Percentiles rank a stretch among this genome's conserved stretches.
Conservation (phyloP, 176 grass and related monocot genomes). For the Phoenix dactylifera region DNA sequence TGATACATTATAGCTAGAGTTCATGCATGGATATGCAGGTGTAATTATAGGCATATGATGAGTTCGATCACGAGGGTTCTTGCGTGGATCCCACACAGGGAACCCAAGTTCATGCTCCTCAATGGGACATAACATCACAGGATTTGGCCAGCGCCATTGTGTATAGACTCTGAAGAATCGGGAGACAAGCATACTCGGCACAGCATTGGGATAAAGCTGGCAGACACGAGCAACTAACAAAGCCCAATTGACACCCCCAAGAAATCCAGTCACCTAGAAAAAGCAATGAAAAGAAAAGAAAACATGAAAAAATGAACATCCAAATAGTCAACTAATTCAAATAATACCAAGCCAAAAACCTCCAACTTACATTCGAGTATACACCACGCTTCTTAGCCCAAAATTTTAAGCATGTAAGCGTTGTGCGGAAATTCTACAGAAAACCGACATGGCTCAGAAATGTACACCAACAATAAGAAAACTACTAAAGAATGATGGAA, state of each 20-base stretch:
- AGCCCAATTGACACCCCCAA: slow-evolving; percentile 98
- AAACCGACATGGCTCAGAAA: background rate
- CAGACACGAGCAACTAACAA: slow-evolving; percentile 78
- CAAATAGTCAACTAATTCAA: too few relatives aligned
- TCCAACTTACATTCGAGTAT: slow-evolving; percentile 70
- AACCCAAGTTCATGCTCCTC: slow-evolving; percentile 87
- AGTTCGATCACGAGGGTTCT: slow-evolving; percentile 63
- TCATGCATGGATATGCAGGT: slow-evolving; percentile 97
- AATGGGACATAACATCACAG: slow-evolving; percentile 86
- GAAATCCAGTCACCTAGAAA: slow-evolving; percentile 82
- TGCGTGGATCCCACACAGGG: slow-evolving; percentile 89
- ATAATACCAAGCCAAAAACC: too few relatives aligned
- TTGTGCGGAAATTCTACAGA: slow-evolving; percentile 68
- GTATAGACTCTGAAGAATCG: slow-evolving; percentile 94
- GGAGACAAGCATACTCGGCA: slow-evolving; percentile 80
- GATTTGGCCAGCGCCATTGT: slow-evolving; percentile 90
- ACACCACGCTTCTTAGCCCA: slow-evolving; percentile 95
- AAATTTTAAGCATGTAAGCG: slow-evolving; percentile 81
- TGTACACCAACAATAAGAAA: too few relatives aligned
- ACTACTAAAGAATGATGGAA: background rate
- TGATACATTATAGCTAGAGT: slow-evolving; percentile 96
- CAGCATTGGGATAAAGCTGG: slow-evolving; percentile 95
- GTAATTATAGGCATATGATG: slow-evolving; percentile 99
- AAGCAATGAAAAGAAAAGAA: background rate
- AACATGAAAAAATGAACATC: background rate